Base-by-base conservation (phyloP, 345 rosid species). In the Lepidium didymum region DNA sequence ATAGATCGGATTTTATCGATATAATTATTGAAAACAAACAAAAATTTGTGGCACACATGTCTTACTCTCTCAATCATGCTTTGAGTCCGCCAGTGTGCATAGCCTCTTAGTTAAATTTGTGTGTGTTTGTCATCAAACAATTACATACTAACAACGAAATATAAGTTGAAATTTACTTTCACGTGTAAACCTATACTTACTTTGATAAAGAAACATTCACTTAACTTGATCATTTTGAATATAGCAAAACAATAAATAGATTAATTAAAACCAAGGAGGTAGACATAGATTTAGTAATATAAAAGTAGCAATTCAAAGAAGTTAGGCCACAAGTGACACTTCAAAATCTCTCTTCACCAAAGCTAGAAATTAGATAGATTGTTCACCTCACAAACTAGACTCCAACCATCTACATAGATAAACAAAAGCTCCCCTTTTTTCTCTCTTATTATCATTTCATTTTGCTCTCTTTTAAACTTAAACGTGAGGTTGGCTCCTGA, bases 401-500 rank as follows among this genome's bases (percentile, higher is more conserved):
- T 56, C 65, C 64, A 71, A 71, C 69, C 49, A 56, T 72, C 75
- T 45, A 47, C 65, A 31, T 47, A 63, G 0, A 36, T 11, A 27
- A 5, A 16, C 35, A 8, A 55, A 27, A 3, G 3, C 8, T 37
- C 47, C 35, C 49, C n/a, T n/a, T 45, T 62, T 54, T 62, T 71
- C 12, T 49, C 47, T 44, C 56, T 45, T 62, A 62, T 62, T 71
- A 12, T 54, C 42, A 18, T 27, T 56, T 52, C 68, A 10, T 16
- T 11, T 34, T 45, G 14, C n/a, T n/a, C n/a, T n/a, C n/a, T n/a
- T n/a, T n/a, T n/a, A n/a, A n/a, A n/a, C n/a, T n/a, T n/a, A n/a
- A 13, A 78, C 73, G 43, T 49, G 60, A 59, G 83, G 56, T 35
- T 74, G 79, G 85, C 87, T 79, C 78, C 78, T 80, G 84, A 83